Evolutionary conservation across 73 alveolate species (phyloP).

Genomic region (Halteria grandinella): DNA sequence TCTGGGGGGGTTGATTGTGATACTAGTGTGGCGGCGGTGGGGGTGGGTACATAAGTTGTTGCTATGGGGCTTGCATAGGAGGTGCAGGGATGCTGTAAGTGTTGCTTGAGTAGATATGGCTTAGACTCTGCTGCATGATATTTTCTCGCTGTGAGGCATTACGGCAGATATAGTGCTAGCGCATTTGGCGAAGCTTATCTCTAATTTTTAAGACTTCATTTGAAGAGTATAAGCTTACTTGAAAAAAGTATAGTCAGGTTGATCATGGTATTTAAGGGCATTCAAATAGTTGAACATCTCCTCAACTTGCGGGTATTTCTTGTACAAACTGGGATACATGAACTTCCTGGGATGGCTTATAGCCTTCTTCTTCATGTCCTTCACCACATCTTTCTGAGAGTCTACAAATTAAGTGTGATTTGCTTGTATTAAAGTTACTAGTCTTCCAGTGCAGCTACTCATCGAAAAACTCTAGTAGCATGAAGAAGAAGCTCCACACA

Average conservation of each 20-base stretch:
- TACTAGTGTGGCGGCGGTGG: no score
- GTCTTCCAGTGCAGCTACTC: slow-evolving; percentile 82
- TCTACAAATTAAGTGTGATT: background rate
- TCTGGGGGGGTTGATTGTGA: no score
- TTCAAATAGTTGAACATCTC: slow-evolving; percentile 72
- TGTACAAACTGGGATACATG: slow-evolving; percentile 56
- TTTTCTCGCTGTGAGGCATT: background rate
- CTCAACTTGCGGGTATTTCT: slow-evolving; percentile 65
- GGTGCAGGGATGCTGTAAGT: no score
- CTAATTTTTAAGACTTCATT: background rate
- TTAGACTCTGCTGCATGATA: slow-evolving; percentile 15
- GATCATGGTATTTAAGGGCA: slow-evolving; percentile 59
- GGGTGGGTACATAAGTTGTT: no score
- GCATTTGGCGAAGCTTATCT: slow-evolving; percentile 5
- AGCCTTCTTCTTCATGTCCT: slow-evolving; percentile 68
- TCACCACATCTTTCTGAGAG: slow-evolving; percentile 68
- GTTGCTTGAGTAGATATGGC: background rate
- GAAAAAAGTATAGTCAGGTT: slow-evolving; percentile 79
- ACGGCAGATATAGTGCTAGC: background rate
- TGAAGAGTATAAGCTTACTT: background rate
- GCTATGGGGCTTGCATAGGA: no score
- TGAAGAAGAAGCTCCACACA: slow-evolving; percentile 82
- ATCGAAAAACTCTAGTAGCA: slow-evolving; percentile 74
- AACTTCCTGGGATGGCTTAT: slow-evolving; percentile 63
- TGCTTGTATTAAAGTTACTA: slow-evolving; percentile 7